These are phyloP conservation scores for Candolleomyces eurysporus DNA, from an alignment of 768 basidiomycete species.

Conservation along the genomic window DNA sequence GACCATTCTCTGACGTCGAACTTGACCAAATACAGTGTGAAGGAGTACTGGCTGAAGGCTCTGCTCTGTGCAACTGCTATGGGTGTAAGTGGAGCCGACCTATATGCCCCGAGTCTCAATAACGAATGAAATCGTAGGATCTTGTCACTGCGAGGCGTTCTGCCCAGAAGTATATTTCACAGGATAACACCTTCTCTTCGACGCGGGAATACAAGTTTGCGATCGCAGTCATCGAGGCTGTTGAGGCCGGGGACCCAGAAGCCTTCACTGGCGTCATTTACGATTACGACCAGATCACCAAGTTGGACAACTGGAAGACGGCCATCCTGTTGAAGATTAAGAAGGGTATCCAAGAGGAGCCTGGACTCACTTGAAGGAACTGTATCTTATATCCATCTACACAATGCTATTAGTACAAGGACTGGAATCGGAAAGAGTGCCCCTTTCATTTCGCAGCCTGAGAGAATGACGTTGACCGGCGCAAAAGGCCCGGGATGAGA, in stretches of 20 bases:
- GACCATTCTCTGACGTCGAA: conserved; percentile 74
- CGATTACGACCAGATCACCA: conserved; percentile 89
- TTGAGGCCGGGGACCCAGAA: conserved; percentile 48
- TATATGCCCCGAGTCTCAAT: neutral
- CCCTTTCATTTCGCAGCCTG: neutral
- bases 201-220: conserved; percentile 94
- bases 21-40: conserved; percentile 97
- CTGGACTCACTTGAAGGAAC: conserved; percentile 29
- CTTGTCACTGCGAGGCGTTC: conserved; percentile 80
- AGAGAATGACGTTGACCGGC: neutral
- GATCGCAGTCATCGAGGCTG: conserved; percentile 71
- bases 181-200: conserved; percentile 81
- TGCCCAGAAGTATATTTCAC: conserved; percentile 69
- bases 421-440: neutral
- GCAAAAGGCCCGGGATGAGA: neutral
- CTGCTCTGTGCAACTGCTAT: conserved; percentile 87
- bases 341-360: conserved; percentile 60
- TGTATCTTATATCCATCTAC: neutral
- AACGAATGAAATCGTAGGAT: conserved; percentile 51
- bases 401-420: conserved; percentile 1
- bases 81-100: conserved; percentile 52
- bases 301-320: conserved; percentile 97
- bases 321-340: conserved; percentile 88
- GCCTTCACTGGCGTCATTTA: conserved; percentile 80
- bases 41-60: conserved; percentile 93